Evolutionary conservation across 140 eudicot species (phyloP).

Genomic region (Oenanthe javanica): DNA sequence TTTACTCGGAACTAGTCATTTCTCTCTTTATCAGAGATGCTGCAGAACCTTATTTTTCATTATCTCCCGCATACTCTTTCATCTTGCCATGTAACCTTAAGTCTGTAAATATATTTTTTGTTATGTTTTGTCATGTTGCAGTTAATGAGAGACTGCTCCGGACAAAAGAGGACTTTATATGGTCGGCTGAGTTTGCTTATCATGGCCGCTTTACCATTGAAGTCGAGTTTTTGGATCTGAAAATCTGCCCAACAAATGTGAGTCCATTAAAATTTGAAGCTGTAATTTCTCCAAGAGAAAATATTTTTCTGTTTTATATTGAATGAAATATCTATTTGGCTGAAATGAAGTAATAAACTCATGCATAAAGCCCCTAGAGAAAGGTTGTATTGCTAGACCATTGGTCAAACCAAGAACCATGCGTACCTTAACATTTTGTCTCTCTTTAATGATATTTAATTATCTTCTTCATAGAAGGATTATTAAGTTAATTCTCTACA

Average conservation of each 20-base stretch:
- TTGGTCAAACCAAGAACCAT: background rate
- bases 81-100: background rate
- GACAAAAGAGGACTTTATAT: conserved; percentile 79
- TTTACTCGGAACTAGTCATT: background rate
- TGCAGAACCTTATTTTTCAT: background rate
- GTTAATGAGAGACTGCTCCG: conserved; percentile 86
- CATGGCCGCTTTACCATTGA: conserved; percentile 81
- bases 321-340: background rate
- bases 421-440: background rate
- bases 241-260: conserved; percentile 62
- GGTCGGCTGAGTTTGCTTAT: conserved; percentile 74
- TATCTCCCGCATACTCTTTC: background rate
- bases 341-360: background rate
- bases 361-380: background rate
- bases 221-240: conserved; percentile 89
- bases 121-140: conserved; percentile 33
- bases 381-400: background rate
- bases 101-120: background rate
- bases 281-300: background rate
- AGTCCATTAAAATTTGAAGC: conserved; percentile 23
- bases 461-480: background rate
- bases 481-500: background rate
- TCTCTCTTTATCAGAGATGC: background rate
- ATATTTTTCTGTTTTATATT: background rate
- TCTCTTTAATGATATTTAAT: background rate